A percentile compares a stretch with the other conserved stretches of the same genome.
These are phyloP conservation scores for Vicia villosa DNA, from an alignment of 306 rosid genomes.

Conservation along the genomic window DNA sequence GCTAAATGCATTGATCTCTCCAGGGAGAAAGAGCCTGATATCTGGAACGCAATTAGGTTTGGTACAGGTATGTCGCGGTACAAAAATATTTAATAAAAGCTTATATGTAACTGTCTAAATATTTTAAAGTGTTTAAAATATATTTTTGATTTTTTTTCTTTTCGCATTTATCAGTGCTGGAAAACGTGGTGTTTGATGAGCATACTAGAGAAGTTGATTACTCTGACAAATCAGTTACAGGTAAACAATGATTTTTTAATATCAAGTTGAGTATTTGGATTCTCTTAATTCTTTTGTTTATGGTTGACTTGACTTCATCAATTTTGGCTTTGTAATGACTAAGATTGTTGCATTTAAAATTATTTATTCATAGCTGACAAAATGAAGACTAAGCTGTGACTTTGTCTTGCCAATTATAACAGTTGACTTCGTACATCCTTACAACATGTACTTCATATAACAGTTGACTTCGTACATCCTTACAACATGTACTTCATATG, in stretches of 20 bases:
- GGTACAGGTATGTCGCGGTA: constrained; percentile 62
- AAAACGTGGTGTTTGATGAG: constrained; percentile 91
- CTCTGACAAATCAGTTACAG: constrained; percentile 83
- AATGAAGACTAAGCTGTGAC: constrained; percentile 23
- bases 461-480: too few relatives aligned
- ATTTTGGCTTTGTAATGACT: constrained; percentile 23
- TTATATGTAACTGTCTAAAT: too few relatives aligned
- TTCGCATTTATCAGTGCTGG: constrained; percentile 57
- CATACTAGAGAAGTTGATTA: constrained; percentile 78
- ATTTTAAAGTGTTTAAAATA: background rate
- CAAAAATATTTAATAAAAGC: too few relatives aligned
- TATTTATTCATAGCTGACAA: background rate
- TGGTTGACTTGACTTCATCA: constrained; percentile 29
- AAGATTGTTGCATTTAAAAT: constrained; percentile 34
- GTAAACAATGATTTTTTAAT: constrained; percentile 37
- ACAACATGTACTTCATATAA: constrained; percentile 1
- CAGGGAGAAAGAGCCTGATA: constrained; percentile 82
- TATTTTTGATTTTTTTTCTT: background rate
- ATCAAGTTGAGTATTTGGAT: background rate
- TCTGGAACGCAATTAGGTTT: constrained; percentile 88
- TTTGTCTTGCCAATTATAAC: constrained; percentile 21
- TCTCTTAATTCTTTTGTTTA: constrained; percentile 4
- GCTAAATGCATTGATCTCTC: constrained; percentile 92
- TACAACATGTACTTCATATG: background rate
- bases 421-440: constrained; percentile 27